Percentiles rank a stretch among this genome's conserved stretches.
phyloP scores from a whole-genome alignment of 2,329 filamentous ascomycete species.

The Aspergillus viridinutans region DNA sequence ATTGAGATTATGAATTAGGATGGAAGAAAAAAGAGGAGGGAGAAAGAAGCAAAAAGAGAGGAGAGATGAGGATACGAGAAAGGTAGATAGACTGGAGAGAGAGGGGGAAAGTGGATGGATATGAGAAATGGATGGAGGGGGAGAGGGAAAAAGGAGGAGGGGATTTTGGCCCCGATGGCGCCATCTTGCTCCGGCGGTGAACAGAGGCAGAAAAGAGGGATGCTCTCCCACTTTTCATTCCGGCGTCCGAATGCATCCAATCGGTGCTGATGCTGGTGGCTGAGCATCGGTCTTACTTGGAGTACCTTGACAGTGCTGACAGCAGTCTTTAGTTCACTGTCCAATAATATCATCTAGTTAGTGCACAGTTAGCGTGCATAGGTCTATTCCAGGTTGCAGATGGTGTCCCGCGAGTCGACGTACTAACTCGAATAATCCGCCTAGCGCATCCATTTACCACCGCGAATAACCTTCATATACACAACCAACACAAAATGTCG shows the following conservation, averaged over 20 bases:
- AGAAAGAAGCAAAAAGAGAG: slow-evolving; percentile 6
- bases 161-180: slow-evolving; percentile 22
- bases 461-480: not conserved
- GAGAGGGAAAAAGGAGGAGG: slow-evolving; percentile 9
- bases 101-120: slow-evolving; percentile 1
- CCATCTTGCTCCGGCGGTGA: slow-evolving; percentile 26
- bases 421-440: not conserved
- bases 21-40: slow-evolving; percentile 17
- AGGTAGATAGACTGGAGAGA: not conserved
- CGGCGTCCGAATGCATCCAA: not conserved
- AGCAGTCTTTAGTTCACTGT: not conserved
- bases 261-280: not conserved
- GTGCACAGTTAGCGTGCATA: not conserved
- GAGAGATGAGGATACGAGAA: slow-evolving; percentile 7
- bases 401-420: not conserved
- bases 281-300: not conserved
- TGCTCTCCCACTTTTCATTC: not conserved
- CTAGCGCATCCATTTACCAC: not conserved
- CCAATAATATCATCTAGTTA: not conserved
- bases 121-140: not conserved
- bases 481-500: slow-evolving; percentile 57
- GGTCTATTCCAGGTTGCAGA: not conserved
- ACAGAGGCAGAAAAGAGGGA: slow-evolving; percentile 14
- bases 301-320: not conserved
- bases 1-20: slow-evolving; percentile 14